Percentiles rank a stretch among this genome's conserved stretches.
phyloP scores from a whole-genome alignment of 768 basidiomycete species.

The Boletales sp. region DNA sequence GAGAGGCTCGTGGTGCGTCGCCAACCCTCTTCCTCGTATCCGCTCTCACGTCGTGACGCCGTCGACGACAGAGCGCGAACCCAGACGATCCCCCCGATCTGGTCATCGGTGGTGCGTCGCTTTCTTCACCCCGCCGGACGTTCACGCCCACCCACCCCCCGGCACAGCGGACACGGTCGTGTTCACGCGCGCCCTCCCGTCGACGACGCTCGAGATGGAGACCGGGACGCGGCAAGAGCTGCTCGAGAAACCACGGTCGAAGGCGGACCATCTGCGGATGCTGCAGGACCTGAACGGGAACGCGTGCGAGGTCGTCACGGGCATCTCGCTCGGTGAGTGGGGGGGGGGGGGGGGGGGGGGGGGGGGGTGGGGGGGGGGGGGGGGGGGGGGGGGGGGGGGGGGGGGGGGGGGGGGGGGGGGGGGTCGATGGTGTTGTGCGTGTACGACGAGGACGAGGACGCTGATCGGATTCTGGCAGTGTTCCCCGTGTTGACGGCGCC shows the following conservation, averaged over 20 bases:
- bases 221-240: conserved; percentile 59
- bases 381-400: too few relatives aligned
- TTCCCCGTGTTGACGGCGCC: conserved; percentile 75
- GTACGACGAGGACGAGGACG: too few relatives aligned
- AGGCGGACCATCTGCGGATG: conserved; percentile 84
- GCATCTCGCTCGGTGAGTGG: conserved; percentile 73
- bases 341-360: too few relatives aligned
- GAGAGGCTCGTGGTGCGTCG: conserved; percentile 68
- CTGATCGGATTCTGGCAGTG: conserved; percentile 35
- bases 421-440: too few relatives aligned
- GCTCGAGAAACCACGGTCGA: conserved; percentile 81
- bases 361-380: too few relatives aligned
- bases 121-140: neutral
- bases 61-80: conserved; percentile 38
- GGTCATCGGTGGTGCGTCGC: conserved; percentile 63
- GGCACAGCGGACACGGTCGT: conserved; percentile 96
- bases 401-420: too few relatives aligned
- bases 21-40: neutral
- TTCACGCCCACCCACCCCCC: too few relatives aligned
- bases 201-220: conserved; percentile 45
- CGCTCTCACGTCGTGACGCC: neutral
- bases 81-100: conserved; percentile 74
- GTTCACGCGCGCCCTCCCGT: conserved; percentile 68
- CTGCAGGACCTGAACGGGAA: conserved; percentile 82
- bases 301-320: conserved; percentile 90